Percentiles rank a stretch among this genome's conserved stretches.
phyloP scores from a whole-genome alignment of 371 early-diverging fungal genomes.

The Cokeromyces recurvatus region DNA sequence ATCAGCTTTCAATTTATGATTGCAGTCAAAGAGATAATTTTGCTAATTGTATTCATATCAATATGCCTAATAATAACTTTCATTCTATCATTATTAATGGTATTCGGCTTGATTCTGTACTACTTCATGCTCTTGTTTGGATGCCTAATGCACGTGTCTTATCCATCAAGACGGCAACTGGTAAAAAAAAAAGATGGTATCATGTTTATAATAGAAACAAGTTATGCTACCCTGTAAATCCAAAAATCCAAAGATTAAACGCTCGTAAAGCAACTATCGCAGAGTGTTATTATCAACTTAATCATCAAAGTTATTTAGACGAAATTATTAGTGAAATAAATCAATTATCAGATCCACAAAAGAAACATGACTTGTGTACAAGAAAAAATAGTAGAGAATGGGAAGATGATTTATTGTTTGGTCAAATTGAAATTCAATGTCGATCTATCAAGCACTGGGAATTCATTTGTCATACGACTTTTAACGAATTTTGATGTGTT shows the following conservation, averaged over 20 bases:
- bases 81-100: slow-evolving; percentile 1
- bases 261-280: background rate
- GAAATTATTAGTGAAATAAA: too few relatives aligned
- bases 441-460: slow-evolving; percentile 6
- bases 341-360: too few relatives aligned
- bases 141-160: background rate
- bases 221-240: too few relatives aligned
- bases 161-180: background rate
- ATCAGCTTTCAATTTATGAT: background rate
- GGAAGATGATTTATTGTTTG: slow-evolving; percentile 5
- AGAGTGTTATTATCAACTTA: background rate
- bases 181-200: slow-evolving; percentile 1
- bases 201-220: background rate
- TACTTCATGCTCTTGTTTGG: background rate
- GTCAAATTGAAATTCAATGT: slow-evolving; percentile 1
- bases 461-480: slow-evolving; percentile 1
- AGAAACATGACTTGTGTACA: too few relatives aligned
- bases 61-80: slow-evolving; percentile 4
- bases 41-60: background rate
- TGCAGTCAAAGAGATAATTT: background rate
- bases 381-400: background rate
- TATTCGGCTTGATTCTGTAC: slow-evolving; percentile 1
- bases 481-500: slow-evolving; percentile 3
- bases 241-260: slow-evolving; percentile 1
- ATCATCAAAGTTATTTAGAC: background rate